Percentiles rank a stretch among this genome's conserved stretches.
phyloP scores from a whole-genome alignment of 1,139 yeast species.

The Debaryomyces robertsiae region DNA sequence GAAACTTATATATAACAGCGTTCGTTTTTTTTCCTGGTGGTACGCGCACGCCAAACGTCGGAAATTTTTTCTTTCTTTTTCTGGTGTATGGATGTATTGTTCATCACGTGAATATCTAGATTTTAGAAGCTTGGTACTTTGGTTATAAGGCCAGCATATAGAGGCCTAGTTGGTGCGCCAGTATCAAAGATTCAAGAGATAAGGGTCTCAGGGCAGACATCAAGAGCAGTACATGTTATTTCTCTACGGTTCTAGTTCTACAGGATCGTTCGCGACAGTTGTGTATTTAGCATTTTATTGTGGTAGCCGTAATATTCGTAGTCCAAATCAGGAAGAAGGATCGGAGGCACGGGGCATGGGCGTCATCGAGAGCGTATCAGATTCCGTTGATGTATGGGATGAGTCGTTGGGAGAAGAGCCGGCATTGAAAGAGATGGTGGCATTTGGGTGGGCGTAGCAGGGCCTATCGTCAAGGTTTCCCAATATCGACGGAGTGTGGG shows the following conservation, averaged over 20 bases:
- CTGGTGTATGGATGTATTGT: constrained; percentile 8
- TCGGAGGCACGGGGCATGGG: constrained; percentile 5
- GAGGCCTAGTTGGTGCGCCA: too few species aligned
- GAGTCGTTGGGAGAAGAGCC: constrained; percentile 11
- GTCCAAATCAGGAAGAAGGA: background rate
- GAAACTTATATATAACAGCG: constrained; percentile 11
- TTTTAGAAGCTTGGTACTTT: too few species aligned
- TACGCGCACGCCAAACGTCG: constrained; percentile 10
- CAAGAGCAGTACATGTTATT: too few species aligned
- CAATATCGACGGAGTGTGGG: constrained; percentile 33
- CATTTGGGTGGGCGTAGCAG: constrained; percentile 46
- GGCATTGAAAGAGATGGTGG: constrained; percentile 31
- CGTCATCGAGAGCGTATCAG: constrained; percentile 12
- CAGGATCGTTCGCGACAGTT: too few species aligned
- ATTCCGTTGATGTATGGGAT: constrained; percentile 14
- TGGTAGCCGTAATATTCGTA: constrained; percentile 1
- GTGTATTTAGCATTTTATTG: too few species aligned
- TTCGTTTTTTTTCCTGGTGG: constrained; percentile 9
- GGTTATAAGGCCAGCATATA: too few species aligned
- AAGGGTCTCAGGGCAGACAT: too few species aligned
- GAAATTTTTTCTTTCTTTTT: constrained; percentile 8
- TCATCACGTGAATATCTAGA: too few species aligned
- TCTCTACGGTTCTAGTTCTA: too few species aligned
- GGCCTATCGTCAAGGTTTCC: constrained; percentile 34
- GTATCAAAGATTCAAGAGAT: too few species aligned